Conservation (phyloP, 257 asterid species). For the Coffea canephora region DNA sequence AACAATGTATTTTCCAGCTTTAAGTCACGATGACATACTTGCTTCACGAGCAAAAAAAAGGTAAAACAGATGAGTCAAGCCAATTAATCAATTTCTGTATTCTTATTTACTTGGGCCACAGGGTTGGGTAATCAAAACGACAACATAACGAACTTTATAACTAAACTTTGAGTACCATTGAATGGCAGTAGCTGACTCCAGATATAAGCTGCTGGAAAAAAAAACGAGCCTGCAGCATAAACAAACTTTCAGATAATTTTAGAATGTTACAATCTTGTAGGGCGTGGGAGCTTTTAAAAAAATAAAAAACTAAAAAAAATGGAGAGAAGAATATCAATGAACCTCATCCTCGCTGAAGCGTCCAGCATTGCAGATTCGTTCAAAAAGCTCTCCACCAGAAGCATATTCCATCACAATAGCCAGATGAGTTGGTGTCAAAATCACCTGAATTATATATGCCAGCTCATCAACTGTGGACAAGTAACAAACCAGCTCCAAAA, state of each 20-base stretch:
- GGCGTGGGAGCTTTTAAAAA: neutral
- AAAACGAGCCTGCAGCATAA: conserved; percentile 70
- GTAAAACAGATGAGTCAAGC: conserved; percentile 17
- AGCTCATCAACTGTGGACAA: conserved; percentile 5
- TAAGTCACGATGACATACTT: conserved; percentile 88
- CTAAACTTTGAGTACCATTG: conserved; percentile 50
- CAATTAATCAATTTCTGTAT: neutral
- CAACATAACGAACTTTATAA: conserved; percentile 5
- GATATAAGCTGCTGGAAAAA: conserved; percentile 92
- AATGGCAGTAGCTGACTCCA: conserved; percentile 91
- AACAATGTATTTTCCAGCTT: conserved; percentile 85
- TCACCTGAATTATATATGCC: conserved; percentile 48
- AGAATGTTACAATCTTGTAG: neutral
- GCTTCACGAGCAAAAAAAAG: conserved; percentile 40
- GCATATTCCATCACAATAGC: conserved; percentile 97
- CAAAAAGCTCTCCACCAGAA: conserved; percentile 91
- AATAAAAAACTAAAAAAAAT: neutral
- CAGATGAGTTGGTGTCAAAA: conserved; percentile 82
- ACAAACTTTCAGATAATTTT: neutral
- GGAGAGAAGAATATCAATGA: conserved; percentile 3
- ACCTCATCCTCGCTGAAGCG: conserved; percentile 95
- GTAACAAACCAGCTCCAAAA: neutral
- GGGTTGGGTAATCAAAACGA: neutral
- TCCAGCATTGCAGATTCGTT: conserved; percentile 80
- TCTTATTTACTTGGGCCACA: neutral